A percentile compares a stretch with the other conserved stretches of the same genome.
Evolutionary conservation across 2,329 filamentous ascomycete species (phyloP).

Genomic region (Beauveria caledonica): DNA sequence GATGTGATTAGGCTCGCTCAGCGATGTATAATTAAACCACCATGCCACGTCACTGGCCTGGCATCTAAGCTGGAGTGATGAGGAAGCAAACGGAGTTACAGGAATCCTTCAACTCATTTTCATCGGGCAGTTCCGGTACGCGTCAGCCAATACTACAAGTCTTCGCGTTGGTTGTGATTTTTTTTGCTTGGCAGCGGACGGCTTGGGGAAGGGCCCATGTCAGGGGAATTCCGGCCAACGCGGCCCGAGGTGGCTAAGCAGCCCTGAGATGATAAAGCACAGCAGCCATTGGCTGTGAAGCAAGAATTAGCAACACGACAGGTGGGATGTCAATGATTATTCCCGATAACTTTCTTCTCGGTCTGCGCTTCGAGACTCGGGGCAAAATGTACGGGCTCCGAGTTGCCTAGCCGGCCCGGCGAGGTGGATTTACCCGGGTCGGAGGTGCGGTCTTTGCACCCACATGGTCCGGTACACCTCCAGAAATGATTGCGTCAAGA

Average conservation of each 20-base stretch:
- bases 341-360: neutral
- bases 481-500: neutral
- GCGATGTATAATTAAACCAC: no score
- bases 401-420: neutral
- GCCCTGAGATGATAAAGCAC: neutral
- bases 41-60: no score
- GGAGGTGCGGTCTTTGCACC: neutral
- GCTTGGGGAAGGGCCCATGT: neutral
- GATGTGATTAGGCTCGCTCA: neutral
- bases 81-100: no score
- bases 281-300: neutral
- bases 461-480: neutral
- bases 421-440: neutral
- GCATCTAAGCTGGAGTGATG: no score
- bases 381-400: neutral
- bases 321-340: neutral
- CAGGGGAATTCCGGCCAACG: neutral
- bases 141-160: no score
- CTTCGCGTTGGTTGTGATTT: neutral
- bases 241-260: neutral
- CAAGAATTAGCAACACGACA: neutral
- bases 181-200: neutral
- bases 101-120: no score
- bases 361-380: neutral
- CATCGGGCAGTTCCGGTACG: no score